Evolutionary conservation across 148 eudicot species (phyloP), one percentile per base, ranked within the genome.

Genomic region (Vaccinium vitisidaea): DNA sequence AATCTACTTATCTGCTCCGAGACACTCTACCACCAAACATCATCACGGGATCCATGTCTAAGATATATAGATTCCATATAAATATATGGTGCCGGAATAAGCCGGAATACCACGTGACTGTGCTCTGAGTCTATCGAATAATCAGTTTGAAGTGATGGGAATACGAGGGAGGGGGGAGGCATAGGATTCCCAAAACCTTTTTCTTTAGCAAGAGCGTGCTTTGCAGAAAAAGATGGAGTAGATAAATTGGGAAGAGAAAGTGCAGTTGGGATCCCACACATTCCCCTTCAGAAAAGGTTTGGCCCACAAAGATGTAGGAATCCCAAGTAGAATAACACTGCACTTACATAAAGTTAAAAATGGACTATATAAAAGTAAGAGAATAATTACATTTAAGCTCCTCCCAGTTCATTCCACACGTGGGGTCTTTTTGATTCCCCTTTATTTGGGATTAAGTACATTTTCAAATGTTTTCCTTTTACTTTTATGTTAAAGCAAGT

Each of bases 251-350:
- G 69, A 27, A 75, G 77, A 69, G 81, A 43, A 82, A 32, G 59
- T 75, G 82, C 52, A 48, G 39, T 79, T 79, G 84, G 61, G 54
- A 83, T 79, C 84, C 84, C 49, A 79, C 87, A 85, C 84, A 79
- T 30, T 36, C 75, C 52, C 74, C 36, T 59, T 46, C 52, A 61
- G 59, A 56, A 80, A 84, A 77, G 79, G 84, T 84, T n/a, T 67
- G 89, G n/a, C 82, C 89, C 83, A 48, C 87, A 63, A 70, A 58
- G 52, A 79, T 80, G 86, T 75, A 80, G 88, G 88, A 87, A 87
- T 87, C 88, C 88, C 88, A 87, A 65, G 88, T 85, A 89, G 27
- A 67, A 25, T 19, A 71, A 70, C 52, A 53, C 78, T 59, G 65
- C 85, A 52, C 49, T 14, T 80, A 75, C 23, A 65, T 76, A 73